phyloP scores from a whole-genome alignment of 2,329 filamentous ascomycete genomes.

The Hypoxylon sp. region DNA sequence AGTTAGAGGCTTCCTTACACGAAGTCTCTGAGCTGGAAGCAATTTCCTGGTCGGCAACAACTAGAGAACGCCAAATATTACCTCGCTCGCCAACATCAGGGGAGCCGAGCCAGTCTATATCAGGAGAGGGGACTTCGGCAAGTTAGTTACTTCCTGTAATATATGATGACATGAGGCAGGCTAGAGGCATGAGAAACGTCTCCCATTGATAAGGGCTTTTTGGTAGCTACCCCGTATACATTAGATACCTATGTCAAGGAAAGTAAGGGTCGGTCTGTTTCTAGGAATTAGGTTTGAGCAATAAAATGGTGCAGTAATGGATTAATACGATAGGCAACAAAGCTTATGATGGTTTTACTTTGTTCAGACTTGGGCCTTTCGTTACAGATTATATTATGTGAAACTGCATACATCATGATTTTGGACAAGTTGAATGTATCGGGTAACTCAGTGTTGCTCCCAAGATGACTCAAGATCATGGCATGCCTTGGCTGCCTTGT shows the following conservation, averaged over 20 bases:
- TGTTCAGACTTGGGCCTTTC: background rate
- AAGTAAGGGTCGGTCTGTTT: background rate
- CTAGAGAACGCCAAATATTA: background rate
- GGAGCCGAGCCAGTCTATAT: background rate
- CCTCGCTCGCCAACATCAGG: background rate
- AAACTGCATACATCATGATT: background rate
- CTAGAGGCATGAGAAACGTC: background rate
- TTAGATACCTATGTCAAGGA: background rate
- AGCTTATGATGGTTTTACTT: background rate
- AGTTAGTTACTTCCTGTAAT: background rate
- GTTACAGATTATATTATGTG: background rate
- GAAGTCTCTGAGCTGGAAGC: constrained; percentile 12
- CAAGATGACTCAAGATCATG: no score
- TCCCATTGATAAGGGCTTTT: background rate
- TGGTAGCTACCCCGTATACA: no score
- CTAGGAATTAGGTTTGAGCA: background rate
- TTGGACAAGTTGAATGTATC: background rate
- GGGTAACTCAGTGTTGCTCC: no score
- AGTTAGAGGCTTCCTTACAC: background rate
- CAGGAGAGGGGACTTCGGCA: background rate
- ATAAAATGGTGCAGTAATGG: background rate
- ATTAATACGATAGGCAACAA: background rate
- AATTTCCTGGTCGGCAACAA: background rate
- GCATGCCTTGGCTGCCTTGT: background rate
- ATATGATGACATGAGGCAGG: background rate